Conservation (phyloP, 768 basidiomycete genomes). For the Pholiota microspora region DNA sequence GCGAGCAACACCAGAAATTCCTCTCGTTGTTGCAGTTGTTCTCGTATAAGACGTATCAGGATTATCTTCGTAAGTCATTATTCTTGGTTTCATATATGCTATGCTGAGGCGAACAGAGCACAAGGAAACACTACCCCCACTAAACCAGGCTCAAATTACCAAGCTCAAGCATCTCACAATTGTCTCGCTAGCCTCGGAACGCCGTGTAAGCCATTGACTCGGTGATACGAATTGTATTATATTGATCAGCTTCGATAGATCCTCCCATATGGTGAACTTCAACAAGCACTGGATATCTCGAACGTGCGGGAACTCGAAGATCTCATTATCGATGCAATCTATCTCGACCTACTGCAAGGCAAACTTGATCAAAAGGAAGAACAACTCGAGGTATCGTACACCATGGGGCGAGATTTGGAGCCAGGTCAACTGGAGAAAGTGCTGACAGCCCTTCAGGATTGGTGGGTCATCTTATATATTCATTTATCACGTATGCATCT, state of each 20-base stretch:
- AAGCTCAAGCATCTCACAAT: slow-evolving; percentile 95
- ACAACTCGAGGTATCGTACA: slow-evolving; percentile 89
- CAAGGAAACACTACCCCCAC: slow-evolving; percentile 60
- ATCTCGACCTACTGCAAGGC: slow-evolving; percentile 84
- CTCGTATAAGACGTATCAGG: slow-evolving; percentile 82
- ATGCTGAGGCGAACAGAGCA: slow-evolving; percentile 45
- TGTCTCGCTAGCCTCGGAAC: slow-evolving; percentile 75
- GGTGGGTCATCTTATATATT: slow-evolving; percentile 39
- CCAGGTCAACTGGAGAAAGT: slow-evolving; percentile 64
- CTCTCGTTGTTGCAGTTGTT: slow-evolving; percentile 79
- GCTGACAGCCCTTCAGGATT: slow-evolving; percentile 60
- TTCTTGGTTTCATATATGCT: neutral
- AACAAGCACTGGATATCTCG: slow-evolving; percentile 68
- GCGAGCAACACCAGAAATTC: slow-evolving; percentile 60
- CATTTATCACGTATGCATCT: slow-evolving; percentile 5
- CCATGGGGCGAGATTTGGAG: slow-evolving; percentile 89
- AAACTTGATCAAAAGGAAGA: slow-evolving; percentile 92
- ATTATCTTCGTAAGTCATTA: slow-evolving; percentile 69
- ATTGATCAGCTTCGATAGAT: slow-evolving; percentile 44
- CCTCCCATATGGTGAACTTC: slow-evolving; percentile 75
- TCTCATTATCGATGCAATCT: slow-evolving; percentile 95
- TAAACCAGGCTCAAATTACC: slow-evolving; percentile 70
- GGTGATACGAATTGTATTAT: slow-evolving; percentile 1
- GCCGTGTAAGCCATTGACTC: slow-evolving; percentile 53
- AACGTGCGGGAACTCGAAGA: slow-evolving; percentile 91